Evolutionary conservation across 2,329 filamentous ascomycete genomes (phyloP), one percentile per base, ranked within the genome.

Genomic region (Colletotrichum siamense): DNA sequence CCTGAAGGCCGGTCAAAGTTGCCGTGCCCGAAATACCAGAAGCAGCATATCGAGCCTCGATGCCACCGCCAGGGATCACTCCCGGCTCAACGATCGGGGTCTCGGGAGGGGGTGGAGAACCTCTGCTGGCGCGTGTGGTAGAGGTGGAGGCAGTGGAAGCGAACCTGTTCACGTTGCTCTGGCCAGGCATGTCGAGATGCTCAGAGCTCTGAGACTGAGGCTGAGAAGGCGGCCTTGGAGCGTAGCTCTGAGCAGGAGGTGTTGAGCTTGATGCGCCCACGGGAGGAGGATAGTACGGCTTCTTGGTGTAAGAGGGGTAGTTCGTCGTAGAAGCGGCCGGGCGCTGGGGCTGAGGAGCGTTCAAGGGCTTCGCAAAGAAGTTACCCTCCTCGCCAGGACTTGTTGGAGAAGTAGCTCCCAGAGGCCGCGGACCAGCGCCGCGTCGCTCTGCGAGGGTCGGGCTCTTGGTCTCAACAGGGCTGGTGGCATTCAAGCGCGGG

Each of bases 51-150:
- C 96, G 92, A 67, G 95, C 95, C 83, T 98, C 96, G 80, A 98
- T 98, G 72, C 95, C 95, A 55, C 94, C 95, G 70, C 92, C 92
- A 3, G 94, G 92, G n/a, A 92, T 89, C 69, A 88, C 89, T 22
- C 92, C 92, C 2, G 94, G 95, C 55, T 94, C 94, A 34, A 94
- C 91, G 77, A 96, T 90, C 36, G 97, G 95, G 0, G 97, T 99
- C 84, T 99, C 96, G 10, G 97, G 97, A 2, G 97, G 97, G 6
- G 97, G 96, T 7, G 97, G 97, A 32, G 96, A 99, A 59, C 97
- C 97, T 80, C 97, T 92, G 82, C 95, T 96, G 24, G 97, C 97
- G 79, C 95, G 93, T 3, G 96, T 98, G 1, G 97, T 99, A 3
- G 96, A 98, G 15, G 93, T 98, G 0, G 97, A 99, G 16, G 96